Evolutionary conservation across 2,329 filamentous ascomycete genomes (phyloP).

Genomic region (Chaetomium olivaceum): DNA sequence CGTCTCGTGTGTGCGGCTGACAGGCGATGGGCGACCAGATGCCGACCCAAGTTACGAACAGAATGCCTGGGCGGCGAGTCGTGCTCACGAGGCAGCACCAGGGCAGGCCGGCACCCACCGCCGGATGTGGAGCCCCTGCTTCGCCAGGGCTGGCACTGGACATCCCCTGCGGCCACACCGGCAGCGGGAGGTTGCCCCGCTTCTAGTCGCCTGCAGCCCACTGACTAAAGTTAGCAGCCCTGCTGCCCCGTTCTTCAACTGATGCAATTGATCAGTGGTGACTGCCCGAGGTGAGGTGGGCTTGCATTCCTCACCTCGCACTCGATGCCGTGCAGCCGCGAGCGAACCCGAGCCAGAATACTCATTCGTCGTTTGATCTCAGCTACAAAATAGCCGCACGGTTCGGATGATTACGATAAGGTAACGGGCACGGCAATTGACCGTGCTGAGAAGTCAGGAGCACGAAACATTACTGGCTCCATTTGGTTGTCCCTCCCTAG

Average conservation of each 20-base stretch:
- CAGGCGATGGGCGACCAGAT: conserved; percentile 2
- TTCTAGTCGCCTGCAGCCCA: neutral
- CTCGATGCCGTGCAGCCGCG: neutral
- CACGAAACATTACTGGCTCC: neutral
- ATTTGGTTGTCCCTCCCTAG: neutral
- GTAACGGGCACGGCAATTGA: neutral
- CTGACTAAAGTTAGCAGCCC: neutral
- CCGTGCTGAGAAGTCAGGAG: neutral
- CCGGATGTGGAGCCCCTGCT: conserved; percentile 6
- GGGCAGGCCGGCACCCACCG: neutral
- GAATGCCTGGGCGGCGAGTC: neutral
- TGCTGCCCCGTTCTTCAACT: neutral
- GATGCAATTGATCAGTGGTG: neutral
- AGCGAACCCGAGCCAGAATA: neutral
- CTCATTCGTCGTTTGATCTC: neutral
- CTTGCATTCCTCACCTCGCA: neutral
- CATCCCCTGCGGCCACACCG: neutral
- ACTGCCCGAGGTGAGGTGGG: neutral
- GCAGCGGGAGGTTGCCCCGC: neutral
- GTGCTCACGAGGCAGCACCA: conserved; percentile 9
- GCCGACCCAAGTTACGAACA: neutral
- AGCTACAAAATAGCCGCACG: neutral
- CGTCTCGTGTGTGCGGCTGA: conserved; percentile 1
- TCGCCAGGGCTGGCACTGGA: neutral
- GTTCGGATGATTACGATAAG: neutral